Percentiles rank a stretch among this genome's conserved stretches.
Evolutionary conservation across 2,329 filamentous ascomycete species (phyloP).

Genomic region (Ramularia endophylla): DNA sequence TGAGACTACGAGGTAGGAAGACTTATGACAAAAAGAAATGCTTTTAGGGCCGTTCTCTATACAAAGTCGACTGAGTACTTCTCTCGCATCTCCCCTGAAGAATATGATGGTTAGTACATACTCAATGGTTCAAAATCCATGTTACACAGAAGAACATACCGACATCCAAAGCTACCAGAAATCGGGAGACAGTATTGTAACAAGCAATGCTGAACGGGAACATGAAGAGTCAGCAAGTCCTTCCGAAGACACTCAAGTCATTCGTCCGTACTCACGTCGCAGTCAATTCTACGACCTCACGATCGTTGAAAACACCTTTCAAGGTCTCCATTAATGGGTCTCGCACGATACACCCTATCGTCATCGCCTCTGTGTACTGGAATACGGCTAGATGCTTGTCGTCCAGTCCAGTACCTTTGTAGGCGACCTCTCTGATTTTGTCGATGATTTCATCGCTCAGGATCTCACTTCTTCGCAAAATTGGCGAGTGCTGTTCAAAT

Average conservation of each 20-base stretch:
- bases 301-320: slow-evolving; percentile 57
- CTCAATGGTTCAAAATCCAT: too few relatives aligned
- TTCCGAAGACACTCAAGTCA: too few relatives aligned
- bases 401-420: slow-evolving; percentile 42
- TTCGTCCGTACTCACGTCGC: slow-evolving; percentile 50
- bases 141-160: slow-evolving; percentile 14
- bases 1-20: not conserved
- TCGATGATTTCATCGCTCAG: slow-evolving; percentile 45
- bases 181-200: slow-evolving; percentile 82
- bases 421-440: slow-evolving; percentile 39
- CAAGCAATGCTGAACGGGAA: slow-evolving; percentile 41
- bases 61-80: slow-evolving; percentile 29
- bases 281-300: slow-evolving; percentile 75
- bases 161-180: slow-evolving; percentile 73
- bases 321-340: slow-evolving; percentile 63
- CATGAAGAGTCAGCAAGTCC: too few relatives aligned
- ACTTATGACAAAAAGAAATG: not conserved
- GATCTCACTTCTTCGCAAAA: slow-evolving; percentile 59
- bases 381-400: slow-evolving; percentile 63
- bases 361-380: slow-evolving; percentile 78
- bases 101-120: not conserved
- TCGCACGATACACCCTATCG: slow-evolving; percentile 61
- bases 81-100: slow-evolving; percentile 32
- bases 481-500: slow-evolving; percentile 71
- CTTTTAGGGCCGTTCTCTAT: slow-evolving; percentile 4